phyloP scores from a whole-genome alignment of 2,329 filamentous ascomycete genomes.

The Reticulascus tulasneorum region DNA sequence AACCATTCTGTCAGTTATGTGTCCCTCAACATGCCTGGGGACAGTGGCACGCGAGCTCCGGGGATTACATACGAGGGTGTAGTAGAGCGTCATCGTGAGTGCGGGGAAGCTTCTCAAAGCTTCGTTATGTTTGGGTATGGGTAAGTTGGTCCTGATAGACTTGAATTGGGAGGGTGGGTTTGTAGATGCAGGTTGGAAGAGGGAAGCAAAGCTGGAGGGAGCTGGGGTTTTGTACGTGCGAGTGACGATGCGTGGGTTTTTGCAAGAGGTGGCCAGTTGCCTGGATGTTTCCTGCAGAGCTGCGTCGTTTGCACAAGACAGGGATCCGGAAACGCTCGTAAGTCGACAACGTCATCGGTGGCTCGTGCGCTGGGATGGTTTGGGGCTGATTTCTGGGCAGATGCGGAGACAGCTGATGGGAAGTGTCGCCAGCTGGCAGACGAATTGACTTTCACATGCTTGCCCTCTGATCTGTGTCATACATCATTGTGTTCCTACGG shows the following conservation, averaged over 20 bases:
- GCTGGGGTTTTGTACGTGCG: constrained; percentile 14
- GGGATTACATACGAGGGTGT: constrained; percentile 42
- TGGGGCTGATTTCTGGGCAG: background rate
- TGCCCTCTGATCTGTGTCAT: too few relatives aligned
- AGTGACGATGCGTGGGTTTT: constrained; percentile 13
- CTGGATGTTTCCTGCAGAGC: constrained; percentile 2
- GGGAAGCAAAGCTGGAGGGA: constrained; percentile 6
- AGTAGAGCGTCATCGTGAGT: constrained; percentile 55
- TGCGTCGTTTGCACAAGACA: constrained; percentile 1
- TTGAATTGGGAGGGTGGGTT: constrained; percentile 2
- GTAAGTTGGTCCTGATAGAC: background rate
- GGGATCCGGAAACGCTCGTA: constrained; percentile 6
- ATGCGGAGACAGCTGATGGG: constrained; percentile 3
- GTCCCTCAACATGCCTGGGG: background rate
- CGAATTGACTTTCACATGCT: too few relatives aligned
- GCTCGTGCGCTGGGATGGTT: constrained; percentile 13
- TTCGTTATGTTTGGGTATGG: background rate
- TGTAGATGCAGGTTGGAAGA: constrained; percentile 3
- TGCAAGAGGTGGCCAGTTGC: constrained; percentile 10
- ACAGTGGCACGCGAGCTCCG: background rate
- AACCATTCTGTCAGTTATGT: constrained; percentile 1
- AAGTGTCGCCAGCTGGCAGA: too few relatives aligned
- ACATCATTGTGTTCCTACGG: too few relatives aligned
- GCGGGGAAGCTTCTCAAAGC: constrained; percentile 9
- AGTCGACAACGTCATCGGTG: constrained; percentile 18